A percentile compares a stretch with the other conserved stretches of the same genome.
phyloP scores from a whole-genome alignment of 768 basidiomycete genomes.

The Leucogyrophana mollusca region DNA sequence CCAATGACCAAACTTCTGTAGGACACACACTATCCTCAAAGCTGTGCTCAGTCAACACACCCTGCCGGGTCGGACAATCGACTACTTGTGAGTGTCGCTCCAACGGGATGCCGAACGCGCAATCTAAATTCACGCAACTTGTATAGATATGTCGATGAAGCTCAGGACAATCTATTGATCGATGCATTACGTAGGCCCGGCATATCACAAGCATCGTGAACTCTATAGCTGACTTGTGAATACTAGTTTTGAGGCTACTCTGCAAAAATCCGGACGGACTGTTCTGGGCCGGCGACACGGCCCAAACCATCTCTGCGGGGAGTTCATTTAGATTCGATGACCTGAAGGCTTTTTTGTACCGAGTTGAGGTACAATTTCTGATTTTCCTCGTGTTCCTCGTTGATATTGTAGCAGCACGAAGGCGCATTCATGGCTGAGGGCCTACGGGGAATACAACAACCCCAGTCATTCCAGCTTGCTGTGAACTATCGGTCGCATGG shows the following conservation, averaged over 20 bases:
- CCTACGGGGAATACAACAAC: conserved; percentile 18
- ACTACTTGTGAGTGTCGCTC: conserved; percentile 48
- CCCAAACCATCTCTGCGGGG: conserved; percentile 73
- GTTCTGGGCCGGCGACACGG: conserved; percentile 81
- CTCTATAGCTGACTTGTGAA: conserved; percentile 6
- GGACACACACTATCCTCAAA: conserved; percentile 51
- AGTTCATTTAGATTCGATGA: conserved; percentile 73
- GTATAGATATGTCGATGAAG: conserved; percentile 69
- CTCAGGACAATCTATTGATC: conserved; percentile 68
- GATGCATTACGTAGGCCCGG: conserved; percentile 55
- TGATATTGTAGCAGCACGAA: conserved; percentile 20
- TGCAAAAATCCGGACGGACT: conserved; percentile 65
- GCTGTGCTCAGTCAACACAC: conserved; percentile 24
- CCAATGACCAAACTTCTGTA: conserved; percentile 16
- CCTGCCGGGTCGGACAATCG: conserved; percentile 42
- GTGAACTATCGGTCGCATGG: conserved; percentile 71
- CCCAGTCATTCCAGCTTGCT: conserved; percentile 52
- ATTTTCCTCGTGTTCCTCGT: not conserved
- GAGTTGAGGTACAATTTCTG: conserved; percentile 49
- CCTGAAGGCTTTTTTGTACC: conserved; percentile 63
- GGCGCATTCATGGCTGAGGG: conserved; percentile 7
- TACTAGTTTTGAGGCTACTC: conserved; percentile 57
- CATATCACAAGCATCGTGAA: not conserved
- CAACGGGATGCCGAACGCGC: too few relatives aligned
- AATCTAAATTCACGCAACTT: too few relatives aligned